These are phyloP conservation scores for Magnaporthiopsis incrustans DNA, from an alignment of 2,329 filamentous ascomycete species.

Conservation along the genomic window DNA sequence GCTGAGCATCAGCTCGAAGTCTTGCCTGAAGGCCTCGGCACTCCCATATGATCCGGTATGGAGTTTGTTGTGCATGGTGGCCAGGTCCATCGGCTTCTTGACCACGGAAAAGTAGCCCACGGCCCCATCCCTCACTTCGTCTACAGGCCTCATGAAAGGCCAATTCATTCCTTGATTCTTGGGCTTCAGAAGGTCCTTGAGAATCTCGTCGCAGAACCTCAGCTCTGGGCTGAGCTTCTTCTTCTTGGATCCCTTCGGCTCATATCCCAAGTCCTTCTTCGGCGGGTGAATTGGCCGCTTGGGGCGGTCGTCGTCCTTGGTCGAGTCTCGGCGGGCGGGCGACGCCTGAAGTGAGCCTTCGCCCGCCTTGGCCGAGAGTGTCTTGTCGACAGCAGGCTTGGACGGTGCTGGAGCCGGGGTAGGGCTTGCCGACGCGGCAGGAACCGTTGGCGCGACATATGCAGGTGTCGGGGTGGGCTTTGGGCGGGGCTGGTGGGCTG, in stretches of 20 bases:
- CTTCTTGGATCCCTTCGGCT: constrained; percentile 77
- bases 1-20: constrained; percentile 73
- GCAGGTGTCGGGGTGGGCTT: constrained; percentile 21
- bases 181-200: constrained; percentile 68
- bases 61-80: constrained; percentile 72
- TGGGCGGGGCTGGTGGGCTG: constrained; percentile 25
- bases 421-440: constrained; percentile 25
- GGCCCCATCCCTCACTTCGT: constrained; percentile 89
- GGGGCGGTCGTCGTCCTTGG: constrained; percentile 67
- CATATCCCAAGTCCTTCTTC: constrained; percentile 84
- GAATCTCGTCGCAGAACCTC: constrained; percentile 77
- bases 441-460: constrained; percentile 7
- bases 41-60: constrained; percentile 70
- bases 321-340: constrained; percentile 75
- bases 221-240: constrained; percentile 84
- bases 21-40: constrained; percentile 77
- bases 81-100: constrained; percentile 94
- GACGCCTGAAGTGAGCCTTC: constrained; percentile 51
- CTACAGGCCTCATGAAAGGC: constrained; percentile 77
- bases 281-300: constrained; percentile 93
- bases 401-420: constrained; percentile 20
- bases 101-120: constrained; percentile 89
- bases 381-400: constrained; percentile 22
- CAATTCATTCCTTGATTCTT: constrained; percentile 62
- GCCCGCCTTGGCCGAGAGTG: constrained; percentile 20